Evolutionary conservation across 129 eudicot genomes (phyloP).

Genomic region (Arctium lappa): DNA sequence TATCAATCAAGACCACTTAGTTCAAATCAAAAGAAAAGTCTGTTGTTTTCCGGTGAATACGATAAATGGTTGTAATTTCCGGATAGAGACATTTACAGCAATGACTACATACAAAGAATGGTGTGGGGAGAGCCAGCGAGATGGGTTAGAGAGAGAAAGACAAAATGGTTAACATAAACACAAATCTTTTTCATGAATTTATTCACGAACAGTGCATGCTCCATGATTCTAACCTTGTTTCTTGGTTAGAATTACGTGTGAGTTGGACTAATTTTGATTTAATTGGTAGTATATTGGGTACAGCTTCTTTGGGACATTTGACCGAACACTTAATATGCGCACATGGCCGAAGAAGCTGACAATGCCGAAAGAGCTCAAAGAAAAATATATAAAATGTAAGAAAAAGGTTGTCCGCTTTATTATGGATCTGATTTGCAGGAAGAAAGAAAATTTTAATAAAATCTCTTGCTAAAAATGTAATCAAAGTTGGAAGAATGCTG

Average conservation of each 20-base stretch:
- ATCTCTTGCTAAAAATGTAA: conserved; percentile 24
- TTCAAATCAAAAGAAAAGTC: neutral
- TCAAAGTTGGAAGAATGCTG: conserved; percentile 30
- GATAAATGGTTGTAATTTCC: conserved; percentile 24
- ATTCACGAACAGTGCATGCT: conserved; percentile 8
- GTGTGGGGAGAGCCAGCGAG: conserved; percentile 14
- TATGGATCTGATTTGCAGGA: conserved; percentile 37
- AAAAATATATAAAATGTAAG: conserved; percentile 12
- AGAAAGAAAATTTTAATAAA: neutral
- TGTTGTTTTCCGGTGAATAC: neutral
- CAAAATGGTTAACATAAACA: conserved; percentile 12
- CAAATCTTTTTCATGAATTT: neutral
- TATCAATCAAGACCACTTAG: conserved; percentile 22
- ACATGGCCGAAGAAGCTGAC: conserved; percentile 44
- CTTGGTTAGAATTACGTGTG: conserved; percentile 16
- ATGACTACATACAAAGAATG: neutral
- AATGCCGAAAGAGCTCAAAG: conserved; percentile 14
- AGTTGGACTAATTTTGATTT: neutral
- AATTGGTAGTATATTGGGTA: neutral
- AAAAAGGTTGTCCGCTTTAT: conserved; percentile 35
- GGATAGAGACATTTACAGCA: neutral
- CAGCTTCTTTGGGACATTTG: conserved; percentile 32
- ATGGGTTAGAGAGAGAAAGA: neutral
- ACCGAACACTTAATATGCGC: conserved; percentile 50
- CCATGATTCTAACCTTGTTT: conserved; percentile 14